Evolutionary conservation across 2,329 filamentous ascomycete species (phyloP).

Genomic region (Epichloe glyceriae): DNA sequence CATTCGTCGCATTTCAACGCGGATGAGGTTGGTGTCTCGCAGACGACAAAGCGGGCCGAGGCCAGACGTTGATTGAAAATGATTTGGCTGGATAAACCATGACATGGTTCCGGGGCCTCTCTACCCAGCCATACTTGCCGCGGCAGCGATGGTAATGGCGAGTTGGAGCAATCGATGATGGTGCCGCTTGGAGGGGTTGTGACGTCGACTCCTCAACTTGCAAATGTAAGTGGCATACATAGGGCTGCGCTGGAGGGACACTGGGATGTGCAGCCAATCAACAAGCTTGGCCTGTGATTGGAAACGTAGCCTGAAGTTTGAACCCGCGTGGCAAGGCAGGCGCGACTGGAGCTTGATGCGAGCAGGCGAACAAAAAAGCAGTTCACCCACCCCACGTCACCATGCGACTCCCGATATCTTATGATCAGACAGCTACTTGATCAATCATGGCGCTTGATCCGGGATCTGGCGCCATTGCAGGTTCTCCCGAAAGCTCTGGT

Average conservation of each 20-base stretch:
- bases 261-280: background rate
- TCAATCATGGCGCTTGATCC: constrained; percentile 52
- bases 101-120: background rate
- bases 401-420: constrained; percentile 3
- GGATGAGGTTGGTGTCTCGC: background rate
- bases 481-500: constrained; percentile 74
- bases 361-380: background rate
- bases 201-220: background rate
- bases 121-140: background rate
- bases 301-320: constrained; percentile 11
- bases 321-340: background rate
- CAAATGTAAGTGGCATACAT: background rate
- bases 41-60: background rate
- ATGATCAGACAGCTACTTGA: constrained; percentile 9
- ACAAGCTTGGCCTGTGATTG: background rate
- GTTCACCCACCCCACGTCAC: constrained; percentile 1
- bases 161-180: too few species aligned
- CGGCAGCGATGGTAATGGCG: background rate
- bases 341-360: background rate
- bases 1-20: constrained; percentile 17
- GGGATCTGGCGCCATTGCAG: constrained; percentile 40
- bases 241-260: too few species aligned
- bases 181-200: background rate
- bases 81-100: background rate
- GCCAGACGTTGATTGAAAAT: background rate